These are phyloP conservation scores for Ascocoryne sarcoides DNA, from an alignment of 2,329 filamentous ascomycete genomes.

Conservation along the genomic window DNA sequence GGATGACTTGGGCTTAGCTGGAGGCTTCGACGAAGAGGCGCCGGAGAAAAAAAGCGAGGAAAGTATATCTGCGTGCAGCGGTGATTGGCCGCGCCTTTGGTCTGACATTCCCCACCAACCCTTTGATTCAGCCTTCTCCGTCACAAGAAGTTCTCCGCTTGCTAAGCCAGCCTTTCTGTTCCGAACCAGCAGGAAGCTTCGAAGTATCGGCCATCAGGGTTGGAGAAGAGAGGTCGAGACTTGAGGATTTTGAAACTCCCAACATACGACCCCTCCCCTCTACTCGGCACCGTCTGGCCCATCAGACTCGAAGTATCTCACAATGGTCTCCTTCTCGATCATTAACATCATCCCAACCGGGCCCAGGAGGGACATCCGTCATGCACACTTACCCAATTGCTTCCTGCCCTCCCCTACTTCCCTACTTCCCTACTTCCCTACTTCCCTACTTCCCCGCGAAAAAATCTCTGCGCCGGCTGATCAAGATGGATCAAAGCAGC, in stretches of 20 bases:
- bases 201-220: no score
- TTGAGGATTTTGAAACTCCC: no score
- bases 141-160: slow-evolving; percentile 6
- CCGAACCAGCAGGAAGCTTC: no score
- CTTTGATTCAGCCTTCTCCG: slow-evolving; percentile 14
- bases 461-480: slow-evolving; percentile 3
- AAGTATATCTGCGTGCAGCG: neutral
- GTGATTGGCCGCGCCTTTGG: slow-evolving; percentile 8
- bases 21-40: neutral
- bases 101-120: slow-evolving; percentile 1
- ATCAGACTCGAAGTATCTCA: slow-evolving; percentile 1
- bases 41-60: no score
- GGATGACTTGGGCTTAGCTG: neutral
- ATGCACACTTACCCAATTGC: neutral
- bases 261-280: neutral
- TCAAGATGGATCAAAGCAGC: no score
- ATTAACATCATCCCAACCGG: no score
- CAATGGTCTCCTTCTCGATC: neutral
- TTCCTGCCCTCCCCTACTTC: no score
- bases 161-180: slow-evolving; percentile 3
- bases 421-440: neutral
- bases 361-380: no score
- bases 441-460: neutral
- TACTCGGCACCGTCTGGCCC: neutral
- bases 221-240: no score